A percentile compares a stretch with the other conserved stretches of the same genome.
Conservation (phyloP, 2,329 filamentous ascomycete species). For the Dothideomycetes sp. region DNA sequence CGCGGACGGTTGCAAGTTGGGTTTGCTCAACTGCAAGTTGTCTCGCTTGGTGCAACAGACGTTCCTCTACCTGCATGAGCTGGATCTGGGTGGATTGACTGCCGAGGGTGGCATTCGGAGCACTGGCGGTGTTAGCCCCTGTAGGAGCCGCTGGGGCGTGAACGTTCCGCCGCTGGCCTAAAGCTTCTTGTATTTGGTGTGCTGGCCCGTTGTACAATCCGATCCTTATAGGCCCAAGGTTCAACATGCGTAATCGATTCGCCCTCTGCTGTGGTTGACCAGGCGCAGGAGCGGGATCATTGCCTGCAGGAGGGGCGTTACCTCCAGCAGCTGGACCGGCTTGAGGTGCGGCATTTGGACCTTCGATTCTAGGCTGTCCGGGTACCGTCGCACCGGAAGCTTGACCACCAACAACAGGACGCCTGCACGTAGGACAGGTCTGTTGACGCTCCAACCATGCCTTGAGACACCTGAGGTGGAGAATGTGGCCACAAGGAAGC, state of each 20-base stretch:
- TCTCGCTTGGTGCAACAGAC: conserved; percentile 57
- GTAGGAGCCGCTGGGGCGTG: conserved; percentile 6
- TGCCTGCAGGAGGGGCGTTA: conserved; percentile 3
- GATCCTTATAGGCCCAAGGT: conserved; percentile 63
- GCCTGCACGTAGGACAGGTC: conserved; percentile 87
- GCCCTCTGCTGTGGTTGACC: conserved; percentile 11
- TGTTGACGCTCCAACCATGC: conserved; percentile 97
- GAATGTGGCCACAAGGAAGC: conserved; percentile 86
- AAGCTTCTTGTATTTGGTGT: conserved; percentile 33
- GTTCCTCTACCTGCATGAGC: conserved; percentile 55
- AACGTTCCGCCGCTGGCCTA: conserved; percentile 5
- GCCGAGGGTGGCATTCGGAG: conserved; percentile 7
- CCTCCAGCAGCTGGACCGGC: neutral
- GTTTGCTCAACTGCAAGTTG: conserved; percentile 52
- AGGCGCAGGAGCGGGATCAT: conserved; percentile 2
- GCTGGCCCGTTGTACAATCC: conserved; percentile 54
- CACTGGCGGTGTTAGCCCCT: conserved; percentile 14
- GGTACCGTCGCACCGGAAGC: conserved; percentile 7
- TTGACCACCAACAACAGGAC: conserved; percentile 47
- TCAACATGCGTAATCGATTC: conserved; percentile 41
- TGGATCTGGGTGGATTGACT: conserved; percentile 34
- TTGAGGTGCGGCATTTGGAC: conserved; percentile 1
- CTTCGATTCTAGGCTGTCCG: neutral
- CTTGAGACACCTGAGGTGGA: conserved; percentile 88
- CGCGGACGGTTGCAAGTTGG: conserved; percentile 57